phyloP scores from a whole-genome alignment of 441 rosid genomes.

The Populus trichocarpa region DNA sequence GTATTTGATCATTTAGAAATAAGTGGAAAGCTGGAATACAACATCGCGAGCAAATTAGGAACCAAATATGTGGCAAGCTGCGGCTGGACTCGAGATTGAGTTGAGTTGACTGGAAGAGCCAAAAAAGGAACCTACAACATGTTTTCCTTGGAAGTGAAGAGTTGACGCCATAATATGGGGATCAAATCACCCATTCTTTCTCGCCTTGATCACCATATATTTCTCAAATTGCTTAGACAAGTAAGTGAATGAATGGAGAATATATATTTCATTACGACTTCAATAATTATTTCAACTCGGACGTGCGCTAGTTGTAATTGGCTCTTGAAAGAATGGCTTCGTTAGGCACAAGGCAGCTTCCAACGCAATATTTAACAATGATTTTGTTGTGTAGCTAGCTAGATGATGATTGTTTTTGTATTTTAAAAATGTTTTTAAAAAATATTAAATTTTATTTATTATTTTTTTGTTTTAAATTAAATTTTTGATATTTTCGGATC shows the following conservation, averaged over 20 bases:
- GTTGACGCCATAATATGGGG: constrained; percentile 6
- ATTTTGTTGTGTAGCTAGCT: constrained; percentile 24
- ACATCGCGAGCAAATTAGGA: too few relatives aligned
- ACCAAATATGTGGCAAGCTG: too few relatives aligned
- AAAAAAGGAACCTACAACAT: neutral
- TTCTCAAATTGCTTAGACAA: too few relatives aligned
- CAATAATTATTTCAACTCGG: neutral
- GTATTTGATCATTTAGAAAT: too few relatives aligned
- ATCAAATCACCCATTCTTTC: neutral
- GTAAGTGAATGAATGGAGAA: neutral
- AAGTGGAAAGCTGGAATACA: too few relatives aligned
- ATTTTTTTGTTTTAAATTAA: too few relatives aligned
- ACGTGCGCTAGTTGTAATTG: neutral
- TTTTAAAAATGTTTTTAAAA: too few relatives aligned
- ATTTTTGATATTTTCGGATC: accelerated
- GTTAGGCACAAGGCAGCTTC: neutral
- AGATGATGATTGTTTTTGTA: too few relatives aligned
- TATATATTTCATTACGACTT: neutral
- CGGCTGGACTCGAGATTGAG: neutral
- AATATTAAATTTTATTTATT: too few relatives aligned
- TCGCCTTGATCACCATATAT: constrained; percentile 7
- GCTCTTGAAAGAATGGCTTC: too few relatives aligned
- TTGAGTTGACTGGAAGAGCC: neutral
- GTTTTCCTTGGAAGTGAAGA: constrained; percentile 1
- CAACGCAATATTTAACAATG: neutral